Conservation (phyloP, 2,329 filamentous ascomycete species). For the Epichloe coenophiala region DNA sequence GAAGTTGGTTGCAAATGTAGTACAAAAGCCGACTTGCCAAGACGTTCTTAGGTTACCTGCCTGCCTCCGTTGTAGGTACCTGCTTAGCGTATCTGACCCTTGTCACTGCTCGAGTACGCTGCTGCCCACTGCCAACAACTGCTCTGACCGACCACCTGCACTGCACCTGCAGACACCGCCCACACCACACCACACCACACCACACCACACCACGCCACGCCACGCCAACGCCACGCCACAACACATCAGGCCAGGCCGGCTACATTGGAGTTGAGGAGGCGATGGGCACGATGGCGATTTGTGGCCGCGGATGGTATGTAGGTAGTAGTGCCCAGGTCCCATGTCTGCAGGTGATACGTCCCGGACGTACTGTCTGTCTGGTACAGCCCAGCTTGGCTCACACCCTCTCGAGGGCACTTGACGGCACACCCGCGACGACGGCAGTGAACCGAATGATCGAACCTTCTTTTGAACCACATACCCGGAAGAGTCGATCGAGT, state of each 20-base stretch:
- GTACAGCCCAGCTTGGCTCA: background rate
- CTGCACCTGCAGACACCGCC: background rate
- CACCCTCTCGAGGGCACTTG: background rate
- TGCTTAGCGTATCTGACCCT: no score
- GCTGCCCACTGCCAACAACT: no score
- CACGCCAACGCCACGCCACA: background rate
- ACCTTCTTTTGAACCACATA: background rate
- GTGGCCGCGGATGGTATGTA: no score
- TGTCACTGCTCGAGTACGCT: no score
- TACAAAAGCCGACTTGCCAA: background rate
- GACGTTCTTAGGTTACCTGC: background rate
- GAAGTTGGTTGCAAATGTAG: background rate
- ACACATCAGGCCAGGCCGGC: background rate
- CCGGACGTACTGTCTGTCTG: no score
- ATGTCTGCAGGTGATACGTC: no score
- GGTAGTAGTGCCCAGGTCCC: no score
- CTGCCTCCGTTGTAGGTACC: no score
- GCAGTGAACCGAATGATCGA: background rate
- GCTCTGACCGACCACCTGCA: background rate
- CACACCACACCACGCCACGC: background rate
- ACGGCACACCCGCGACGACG: background rate
- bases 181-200: background rate
- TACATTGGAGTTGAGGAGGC: no score
- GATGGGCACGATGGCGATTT: no score
- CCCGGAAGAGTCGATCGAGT: background rate